Conservation (phyloP, 1,284 basidiomycete species). For the Sanghuangporus weigelae region DNA sequence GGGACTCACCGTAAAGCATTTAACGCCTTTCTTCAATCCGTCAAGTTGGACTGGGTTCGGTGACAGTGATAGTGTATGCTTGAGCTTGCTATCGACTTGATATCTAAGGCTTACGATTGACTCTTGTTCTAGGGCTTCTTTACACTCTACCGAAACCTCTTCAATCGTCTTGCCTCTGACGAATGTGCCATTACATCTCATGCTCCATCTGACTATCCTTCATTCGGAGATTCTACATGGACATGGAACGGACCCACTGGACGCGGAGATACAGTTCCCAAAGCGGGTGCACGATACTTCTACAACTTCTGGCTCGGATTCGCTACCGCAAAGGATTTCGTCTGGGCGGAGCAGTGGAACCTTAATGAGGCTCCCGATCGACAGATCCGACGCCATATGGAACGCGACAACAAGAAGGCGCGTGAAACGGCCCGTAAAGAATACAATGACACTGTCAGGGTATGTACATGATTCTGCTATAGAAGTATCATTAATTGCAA, state of each 20-base stretch:
- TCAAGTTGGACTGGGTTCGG: conserved; percentile 69
- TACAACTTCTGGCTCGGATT: conserved; percentile 90
- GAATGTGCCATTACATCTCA: conserved; percentile 58
- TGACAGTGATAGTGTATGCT: conserved; percentile 62
- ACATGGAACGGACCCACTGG: conserved; percentile 48
- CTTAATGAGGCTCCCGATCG: conserved; percentile 83
- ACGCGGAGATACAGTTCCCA: conserved; percentile 34
- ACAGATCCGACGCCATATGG: conserved; percentile 83
- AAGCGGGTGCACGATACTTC: conserved; percentile 61
- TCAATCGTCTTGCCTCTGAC: conserved; percentile 79
- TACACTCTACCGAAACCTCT: conserved; percentile 86
- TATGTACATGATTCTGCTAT: conserved; percentile 32
- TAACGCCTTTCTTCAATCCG: conserved; percentile 84
- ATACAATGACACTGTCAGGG: conserved; percentile 89
- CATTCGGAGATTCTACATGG: conserved; percentile 82
- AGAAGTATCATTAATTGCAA: background rate
- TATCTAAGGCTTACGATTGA: background rate
- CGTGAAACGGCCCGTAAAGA: conserved; percentile 85
- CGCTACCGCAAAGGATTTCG: conserved; percentile 83
- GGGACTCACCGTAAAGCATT: conserved; percentile 76
- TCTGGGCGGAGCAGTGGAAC: conserved; percentile 88
- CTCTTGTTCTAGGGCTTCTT: conserved; percentile 71
- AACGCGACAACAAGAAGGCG: conserved; percentile 92
- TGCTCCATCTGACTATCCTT: conserved; percentile 53
- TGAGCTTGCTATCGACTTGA: conserved; percentile 7